These are phyloP conservation scores for Hymenoscyphus fructigenus DNA, from an alignment of 2,329 filamentous ascomycete genomes.

Conservation along the genomic window DNA sequence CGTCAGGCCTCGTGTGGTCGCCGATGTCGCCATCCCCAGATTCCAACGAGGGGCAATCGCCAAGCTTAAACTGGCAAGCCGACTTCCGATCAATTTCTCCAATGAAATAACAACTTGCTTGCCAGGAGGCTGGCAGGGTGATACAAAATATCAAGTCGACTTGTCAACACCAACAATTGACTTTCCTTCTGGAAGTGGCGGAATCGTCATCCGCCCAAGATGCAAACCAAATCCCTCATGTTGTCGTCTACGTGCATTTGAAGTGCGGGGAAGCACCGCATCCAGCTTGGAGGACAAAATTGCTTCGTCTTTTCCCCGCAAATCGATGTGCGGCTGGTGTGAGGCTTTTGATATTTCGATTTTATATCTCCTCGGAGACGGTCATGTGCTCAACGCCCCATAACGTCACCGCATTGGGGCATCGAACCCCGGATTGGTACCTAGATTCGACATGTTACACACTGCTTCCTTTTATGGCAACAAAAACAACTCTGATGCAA, in stretches of 20 bases:
- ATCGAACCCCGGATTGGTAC: not conserved
- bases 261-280: slow-evolving; percentile 8
- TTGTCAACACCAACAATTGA: slow-evolving; percentile 1
- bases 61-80: not conserved
- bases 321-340: slow-evolving; percentile 14
- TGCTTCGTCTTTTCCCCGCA: slow-evolving; percentile 18
- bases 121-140: not conserved
- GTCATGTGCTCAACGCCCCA: slow-evolving; percentile 17
- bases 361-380: slow-evolving; percentile 28
- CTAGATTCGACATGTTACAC: not conserved
- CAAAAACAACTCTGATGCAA: not conserved
- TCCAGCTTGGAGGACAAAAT: not conserved
- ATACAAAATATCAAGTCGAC: not conserved
- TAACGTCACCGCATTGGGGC: not conserved
- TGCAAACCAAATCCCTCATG: not conserved
- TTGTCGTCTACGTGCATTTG: not conserved
- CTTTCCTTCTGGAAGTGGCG: too few species aligned
- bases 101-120: not conserved
- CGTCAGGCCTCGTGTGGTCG: not conserved
- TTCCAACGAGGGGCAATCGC: not conserved
- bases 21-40: not conserved
- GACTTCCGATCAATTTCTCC: not conserved
- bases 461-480: not conserved
- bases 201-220: not conserved
- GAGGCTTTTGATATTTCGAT: slow-evolving; percentile 17